These are phyloP conservation scores for Trichoderma gamsii DNA, from an alignment of 495 filamentous ascomycete genomes.

Conservation along the genomic window DNA sequence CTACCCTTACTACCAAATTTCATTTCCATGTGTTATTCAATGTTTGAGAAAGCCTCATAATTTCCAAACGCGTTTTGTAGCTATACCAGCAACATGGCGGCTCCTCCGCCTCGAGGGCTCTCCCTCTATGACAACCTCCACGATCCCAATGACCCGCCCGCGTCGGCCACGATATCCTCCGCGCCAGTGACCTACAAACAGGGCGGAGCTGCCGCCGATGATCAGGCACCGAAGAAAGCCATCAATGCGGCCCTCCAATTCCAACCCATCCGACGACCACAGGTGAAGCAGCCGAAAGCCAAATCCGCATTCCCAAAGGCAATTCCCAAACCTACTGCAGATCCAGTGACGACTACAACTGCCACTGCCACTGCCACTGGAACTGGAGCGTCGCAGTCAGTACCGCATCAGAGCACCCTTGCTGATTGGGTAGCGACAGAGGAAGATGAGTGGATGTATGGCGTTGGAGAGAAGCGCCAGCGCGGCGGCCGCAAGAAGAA, in stretches of 20 bases:
- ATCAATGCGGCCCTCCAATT: slow-evolving; percentile 79
- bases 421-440: slow-evolving; percentile 75
- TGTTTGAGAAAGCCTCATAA: neutral
- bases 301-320: slow-evolving; percentile 54
- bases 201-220: slow-evolving; percentile 45
- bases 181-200: slow-evolving; percentile 73
- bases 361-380: neutral
- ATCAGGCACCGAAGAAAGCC: slow-evolving; percentile 61
- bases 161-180: slow-evolving; percentile 62
- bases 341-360: slow-evolving; percentile 15
- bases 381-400: slow-evolving; percentile 7
- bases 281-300: slow-evolving; percentile 57
- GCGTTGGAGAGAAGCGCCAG: slow-evolving; percentile 54
- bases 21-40: neutral
- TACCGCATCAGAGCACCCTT: slow-evolving; percentile 61
- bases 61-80: neutral
- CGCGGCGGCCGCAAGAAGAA: slow-evolving; percentile 80
- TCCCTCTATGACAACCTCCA: slow-evolving; percentile 55
- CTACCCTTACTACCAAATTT: neutral
- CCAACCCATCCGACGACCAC: slow-evolving; percentile 69
- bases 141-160: slow-evolving; percentile 31
- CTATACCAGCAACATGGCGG: slow-evolving; percentile 21
- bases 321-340: slow-evolving; percentile 20
- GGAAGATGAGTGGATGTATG: slow-evolving; percentile 56
- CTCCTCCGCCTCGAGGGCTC: slow-evolving; percentile 32